phyloP scores from a whole-genome alignment of 352 stramenopile genomes.

The Globisporangium okanoganense region DNA sequence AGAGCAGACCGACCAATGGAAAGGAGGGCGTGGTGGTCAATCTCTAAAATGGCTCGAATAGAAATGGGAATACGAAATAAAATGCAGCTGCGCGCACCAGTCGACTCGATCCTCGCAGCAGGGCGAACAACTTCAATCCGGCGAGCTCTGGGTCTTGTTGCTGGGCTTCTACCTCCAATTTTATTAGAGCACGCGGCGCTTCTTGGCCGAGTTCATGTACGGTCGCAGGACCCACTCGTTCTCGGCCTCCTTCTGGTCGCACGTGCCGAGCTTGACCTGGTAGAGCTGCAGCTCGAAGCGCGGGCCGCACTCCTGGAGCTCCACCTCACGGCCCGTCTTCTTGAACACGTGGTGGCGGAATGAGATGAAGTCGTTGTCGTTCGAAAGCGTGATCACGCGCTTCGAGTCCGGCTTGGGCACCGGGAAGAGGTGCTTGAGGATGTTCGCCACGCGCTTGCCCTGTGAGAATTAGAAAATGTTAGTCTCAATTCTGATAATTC shows the following conservation, averaged over 20 bases:
- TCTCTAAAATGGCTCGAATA: conserved; percentile 5
- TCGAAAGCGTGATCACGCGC: conserved; percentile 97
- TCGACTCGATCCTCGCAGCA: background rate
- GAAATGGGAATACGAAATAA: background rate
- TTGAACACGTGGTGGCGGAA: conserved; percentile 99
- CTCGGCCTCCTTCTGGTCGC: conserved; percentile 98
- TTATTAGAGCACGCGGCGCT: conserved; percentile 87
- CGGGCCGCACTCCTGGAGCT: conserved; percentile 95
- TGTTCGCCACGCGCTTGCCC: conserved; percentile 95
- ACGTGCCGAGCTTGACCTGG: conserved; percentile 96
- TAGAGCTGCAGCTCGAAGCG: conserved; percentile 99
- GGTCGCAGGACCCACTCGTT: conserved; percentile 99
- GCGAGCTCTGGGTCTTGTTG: background rate
- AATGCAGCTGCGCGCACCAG: background rate
- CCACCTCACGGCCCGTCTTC: conserved; percentile 90
- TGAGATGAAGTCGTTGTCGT: conserved; percentile 98
- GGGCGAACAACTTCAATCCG: background rate
- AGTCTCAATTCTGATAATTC: background rate
- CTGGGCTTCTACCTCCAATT: background rate
- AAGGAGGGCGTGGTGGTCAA: background rate
- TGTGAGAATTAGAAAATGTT: conserved; percentile 5
- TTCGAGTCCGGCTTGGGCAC: conserved; percentile 96
- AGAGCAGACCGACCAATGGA: background rate
- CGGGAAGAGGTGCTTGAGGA: conserved; percentile 99
- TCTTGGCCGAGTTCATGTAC: conserved; percentile 99